Base-by-base conservation (phyloP, 768 basidiomycete species). In the Vararia minispora region DNA sequence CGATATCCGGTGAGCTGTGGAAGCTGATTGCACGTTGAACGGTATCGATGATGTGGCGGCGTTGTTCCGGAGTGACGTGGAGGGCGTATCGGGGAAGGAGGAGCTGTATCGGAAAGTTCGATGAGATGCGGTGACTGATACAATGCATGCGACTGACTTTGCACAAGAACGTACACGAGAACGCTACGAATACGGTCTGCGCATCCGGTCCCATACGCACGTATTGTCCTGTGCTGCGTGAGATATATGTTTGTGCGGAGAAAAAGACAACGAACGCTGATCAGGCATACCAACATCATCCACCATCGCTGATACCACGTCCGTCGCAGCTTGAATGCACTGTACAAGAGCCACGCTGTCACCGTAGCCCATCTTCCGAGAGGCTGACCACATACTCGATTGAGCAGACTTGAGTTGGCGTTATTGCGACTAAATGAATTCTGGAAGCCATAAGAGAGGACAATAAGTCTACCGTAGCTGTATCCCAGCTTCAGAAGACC, bases 381-480 rank as follows among this genome's bases (percentile, higher is more conserved):
- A 25, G 16, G 25, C 9, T 35, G 13, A 20, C n/a, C 28, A 64
- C 79, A 36, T 47, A 83, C 82, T 54, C 79, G 63, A 45, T 59
- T 60, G 52, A 84, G 82, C 16, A 74, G 72, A 41, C 74, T 76
- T 50, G 82, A 79, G 33, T 74, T 67, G 13, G 66, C 40, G 13
- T 55, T 63, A 28, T 70, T 68, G 53, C 79, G 81, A 12, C 76
- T 73, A 49, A 77, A 76, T 8, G 74, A 72, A 47, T 83, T 76
- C 55, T 86, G 83, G 61, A 86, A 77, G 12, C 83, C 83, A 45
- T 78, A 79, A 0, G 83, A 82, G 35, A 83, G 62, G 4, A 72
- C 75, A 12, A 78, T 63, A 13, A 86, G 61, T n/a, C 83, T 70
- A 13, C 73, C 64, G 44, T 86, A 86, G 42, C 78, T 72, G 47